Percentiles rank a stretch among this genome's conserved stretches.
Evolutionary conservation across 805 yeast species (phyloP).

Genomic region (Suhomyces kilbournensis): DNA sequence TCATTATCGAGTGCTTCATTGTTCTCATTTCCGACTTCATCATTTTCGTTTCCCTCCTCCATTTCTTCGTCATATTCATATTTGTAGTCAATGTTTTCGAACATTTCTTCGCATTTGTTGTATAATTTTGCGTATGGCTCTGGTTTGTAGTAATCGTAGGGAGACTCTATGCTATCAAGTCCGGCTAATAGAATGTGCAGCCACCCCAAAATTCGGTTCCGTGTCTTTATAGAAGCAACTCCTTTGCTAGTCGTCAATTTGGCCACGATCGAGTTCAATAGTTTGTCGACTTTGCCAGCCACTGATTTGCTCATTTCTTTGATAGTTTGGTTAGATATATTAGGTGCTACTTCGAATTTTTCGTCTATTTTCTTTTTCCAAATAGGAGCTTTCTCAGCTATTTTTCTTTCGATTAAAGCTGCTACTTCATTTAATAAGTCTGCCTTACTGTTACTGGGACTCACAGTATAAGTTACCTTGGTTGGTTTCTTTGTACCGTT

Average conservation of each 20-base stretch:
- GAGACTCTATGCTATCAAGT: constrained; percentile 13
- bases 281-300: constrained; percentile 9
- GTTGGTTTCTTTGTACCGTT: not conserved
- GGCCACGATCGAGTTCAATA: constrained; percentile 6
- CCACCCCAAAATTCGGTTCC: constrained; percentile 17
- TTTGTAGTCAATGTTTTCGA: constrained; percentile 21
- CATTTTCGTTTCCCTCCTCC: constrained; percentile 6
- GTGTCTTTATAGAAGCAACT: too few species aligned
- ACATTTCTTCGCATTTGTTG: constrained; percentile 23
- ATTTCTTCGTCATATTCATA: constrained; percentile 26
- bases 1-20: constrained; percentile 8
- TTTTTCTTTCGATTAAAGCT: constrained; percentile 15
- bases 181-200: constrained; percentile 27
- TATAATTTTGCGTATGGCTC: constrained; percentile 15
- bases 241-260: not conserved
- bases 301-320: constrained; percentile 6
- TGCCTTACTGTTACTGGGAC: constrained; percentile 17
- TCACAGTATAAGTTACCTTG: constrained; percentile 6
- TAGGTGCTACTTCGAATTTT: constrained; percentile 2
- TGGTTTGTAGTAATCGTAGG: constrained; percentile 6
- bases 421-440: constrained; percentile 21
- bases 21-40: constrained; percentile 3
- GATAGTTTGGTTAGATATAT: constrained; percentile 2
- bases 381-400: constrained; percentile 4
- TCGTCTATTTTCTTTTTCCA: not conserved